Percentiles rank a stretch among this genome's conserved stretches.
These are phyloP conservation scores for Hyphopichia pseudoburtonii DNA, from an alignment of 1,139 yeast species.

Conservation along the genomic window DNA sequence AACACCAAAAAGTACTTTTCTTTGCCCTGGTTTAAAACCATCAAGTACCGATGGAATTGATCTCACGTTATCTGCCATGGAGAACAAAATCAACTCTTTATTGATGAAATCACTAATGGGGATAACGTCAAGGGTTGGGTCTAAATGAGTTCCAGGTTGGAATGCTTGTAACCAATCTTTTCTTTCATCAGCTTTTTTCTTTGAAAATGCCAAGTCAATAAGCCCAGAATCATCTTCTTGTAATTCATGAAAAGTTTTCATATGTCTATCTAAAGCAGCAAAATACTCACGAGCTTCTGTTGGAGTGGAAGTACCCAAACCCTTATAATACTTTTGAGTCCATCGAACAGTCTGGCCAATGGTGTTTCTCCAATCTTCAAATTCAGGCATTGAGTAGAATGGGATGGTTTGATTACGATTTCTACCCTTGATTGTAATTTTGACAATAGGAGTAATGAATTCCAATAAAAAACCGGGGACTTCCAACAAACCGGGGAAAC, in stretches of 20 bases:
- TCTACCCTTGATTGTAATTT: conserved; percentile 76
- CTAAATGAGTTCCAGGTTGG: conserved; percentile 90
- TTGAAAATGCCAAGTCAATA: conserved; percentile 92
- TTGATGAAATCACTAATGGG: conserved; percentile 95
- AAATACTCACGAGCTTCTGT: conserved; percentile 89
- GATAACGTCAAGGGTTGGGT: conserved; percentile 72
- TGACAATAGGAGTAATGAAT: conserved; percentile 95
- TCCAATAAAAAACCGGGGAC: conserved; percentile 92
- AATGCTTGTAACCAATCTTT: conserved; percentile 93
- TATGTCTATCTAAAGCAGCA: conserved; percentile 78
- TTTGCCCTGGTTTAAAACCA: conserved; percentile 96
- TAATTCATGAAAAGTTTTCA: conserved; percentile 81
- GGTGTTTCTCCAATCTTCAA: conserved; percentile 87
- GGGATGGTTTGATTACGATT: conserved; percentile 59
- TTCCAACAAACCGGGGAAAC: conserved; percentile 90
- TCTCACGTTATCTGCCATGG: conserved; percentile 95
- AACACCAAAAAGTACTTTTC: conserved; percentile 88
- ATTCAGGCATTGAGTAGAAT: conserved; percentile 95
- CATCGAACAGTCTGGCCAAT: conserved; percentile 78
- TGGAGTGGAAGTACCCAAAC: conserved; percentile 91
- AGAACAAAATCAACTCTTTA: conserved; percentile 89
- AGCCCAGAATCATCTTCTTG: conserved; percentile 77
- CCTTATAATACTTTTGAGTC: conserved; percentile 96
- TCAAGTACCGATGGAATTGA: conserved; percentile 94
- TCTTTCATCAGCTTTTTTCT: conserved; percentile 95